A percentile compares a stretch with the other conserved stretches of the same genome.
These are phyloP conservation scores for Colletotrichum karsti DNA, from an alignment of 2,329 filamentous ascomycete species.

Conservation along the genomic window DNA sequence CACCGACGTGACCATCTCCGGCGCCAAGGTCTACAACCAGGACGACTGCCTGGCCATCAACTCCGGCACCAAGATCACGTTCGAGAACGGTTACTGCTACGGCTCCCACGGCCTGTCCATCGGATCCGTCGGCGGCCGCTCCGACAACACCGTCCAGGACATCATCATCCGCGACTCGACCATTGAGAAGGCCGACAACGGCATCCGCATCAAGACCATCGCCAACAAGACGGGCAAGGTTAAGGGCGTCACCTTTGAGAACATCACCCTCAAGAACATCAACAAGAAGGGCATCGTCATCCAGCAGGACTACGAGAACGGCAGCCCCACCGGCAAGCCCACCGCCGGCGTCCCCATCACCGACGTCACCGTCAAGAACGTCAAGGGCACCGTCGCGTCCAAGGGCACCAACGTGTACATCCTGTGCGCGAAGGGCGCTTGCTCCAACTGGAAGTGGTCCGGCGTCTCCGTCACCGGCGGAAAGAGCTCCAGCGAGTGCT, in stretches of 20 bases:
- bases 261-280: constrained; percentile 51
- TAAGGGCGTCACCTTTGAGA: constrained; percentile 51
- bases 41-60: constrained; percentile 69
- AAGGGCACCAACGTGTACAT: constrained; percentile 56
- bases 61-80: constrained; percentile 57
- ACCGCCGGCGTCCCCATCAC: constrained; percentile 62
- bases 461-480: constrained; percentile 60
- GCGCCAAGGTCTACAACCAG: constrained; percentile 66
- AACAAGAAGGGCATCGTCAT: constrained; percentile 49
- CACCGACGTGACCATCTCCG: constrained; percentile 58
- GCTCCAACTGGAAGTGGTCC: constrained; percentile 62
- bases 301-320: constrained; percentile 57
- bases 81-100: constrained; percentile 52
- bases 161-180: constrained; percentile 58
- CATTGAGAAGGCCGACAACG: constrained; percentile 62
- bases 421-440: constrained; percentile 60
- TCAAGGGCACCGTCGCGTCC: constrained; percentile 52
- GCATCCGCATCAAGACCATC: constrained; percentile 60
- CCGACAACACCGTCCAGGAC: constrained; percentile 61
- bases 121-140: constrained; percentile 54
- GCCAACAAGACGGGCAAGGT: constrained; percentile 52
- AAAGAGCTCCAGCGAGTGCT: constrained; percentile 41
- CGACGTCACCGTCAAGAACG: constrained; percentile 51
- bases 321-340: constrained; percentile 50
- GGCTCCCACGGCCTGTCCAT: constrained; percentile 54